Evolutionary conservation across 2,329 filamentous ascomycete species (phyloP).

Genomic region (Alternaria metachromatica): DNA sequence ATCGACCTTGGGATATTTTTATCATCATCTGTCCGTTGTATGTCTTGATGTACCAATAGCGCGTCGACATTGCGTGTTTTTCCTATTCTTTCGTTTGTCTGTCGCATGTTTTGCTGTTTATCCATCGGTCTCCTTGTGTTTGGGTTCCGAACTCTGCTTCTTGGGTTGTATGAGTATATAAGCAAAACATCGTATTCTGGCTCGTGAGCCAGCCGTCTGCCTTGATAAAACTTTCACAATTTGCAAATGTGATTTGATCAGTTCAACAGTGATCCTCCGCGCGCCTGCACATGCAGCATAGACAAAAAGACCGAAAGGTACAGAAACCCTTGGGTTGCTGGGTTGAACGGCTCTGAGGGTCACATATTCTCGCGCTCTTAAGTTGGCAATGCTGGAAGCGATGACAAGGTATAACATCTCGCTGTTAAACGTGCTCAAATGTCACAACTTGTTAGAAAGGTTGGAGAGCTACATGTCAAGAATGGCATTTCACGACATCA

Average conservation of each 20-base stretch:
- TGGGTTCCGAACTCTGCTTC: not conserved
- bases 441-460: not conserved
- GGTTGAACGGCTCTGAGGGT: not conserved
- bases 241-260: not conserved
- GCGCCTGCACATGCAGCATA: not conserved
- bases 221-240: not conserved
- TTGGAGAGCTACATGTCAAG: not conserved
- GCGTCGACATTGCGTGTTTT: not conserved
- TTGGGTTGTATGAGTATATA: constrained; percentile 3
- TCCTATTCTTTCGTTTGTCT: constrained; percentile 2
- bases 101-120: not conserved
- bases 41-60: constrained; percentile 13
- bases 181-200: not conserved
- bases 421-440: not conserved
- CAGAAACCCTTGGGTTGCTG: not conserved
- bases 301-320: not conserved
- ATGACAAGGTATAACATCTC: not conserved
- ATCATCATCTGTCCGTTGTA: not conserved
- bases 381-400: not conserved
- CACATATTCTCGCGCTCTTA: not conserved
- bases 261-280: not conserved
- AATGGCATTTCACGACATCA: not conserved
- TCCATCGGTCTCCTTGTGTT: not conserved
- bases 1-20: too few species aligned
- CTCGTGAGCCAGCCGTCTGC: not conserved